Evolutionary conservation across 345 rosid species (phyloP).

Genomic region (Litchi chinensis): DNA sequence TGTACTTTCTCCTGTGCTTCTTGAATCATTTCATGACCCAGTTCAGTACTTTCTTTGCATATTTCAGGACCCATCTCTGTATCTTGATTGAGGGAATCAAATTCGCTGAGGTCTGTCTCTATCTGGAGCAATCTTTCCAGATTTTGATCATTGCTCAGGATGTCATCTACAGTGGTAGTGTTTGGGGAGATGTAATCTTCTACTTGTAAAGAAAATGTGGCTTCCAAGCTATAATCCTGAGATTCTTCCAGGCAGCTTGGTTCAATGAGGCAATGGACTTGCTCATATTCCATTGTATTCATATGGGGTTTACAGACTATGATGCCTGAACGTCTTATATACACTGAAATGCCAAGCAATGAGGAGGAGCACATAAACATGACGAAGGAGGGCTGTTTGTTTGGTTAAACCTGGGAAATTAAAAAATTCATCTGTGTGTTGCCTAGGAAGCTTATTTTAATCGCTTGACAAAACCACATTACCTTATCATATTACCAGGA

Average conservation of each 20-base stretch:
- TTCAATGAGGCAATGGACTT: not conserved
- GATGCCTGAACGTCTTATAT: not conserved
- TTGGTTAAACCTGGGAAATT: no score
- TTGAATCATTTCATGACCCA: not conserved
- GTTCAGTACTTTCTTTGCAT: not conserved
- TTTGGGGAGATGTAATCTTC: not conserved
- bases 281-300: slow-evolving; percentile 5
- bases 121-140: slow-evolving; percentile 23
- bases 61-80: not conserved
- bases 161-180: not conserved
- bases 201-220: not conserved
- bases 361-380: no score
- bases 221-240: slow-evolving; percentile 7
- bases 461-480: no score
- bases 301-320: not conserved
- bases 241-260: slow-evolving; percentile 1
- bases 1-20: slow-evolving; percentile 8
- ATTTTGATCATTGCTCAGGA: not conserved
- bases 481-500: no score
- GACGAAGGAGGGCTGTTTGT: no score
- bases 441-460: no score
- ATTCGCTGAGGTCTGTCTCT: slow-evolving; percentile 24
- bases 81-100: not conserved
- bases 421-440: no score
- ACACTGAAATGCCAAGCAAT: no score